These are phyloP conservation scores for Hypsizygus ulmarius DNA, from an alignment of 1,284 basidiomycete genomes.

Conservation along the genomic window DNA sequence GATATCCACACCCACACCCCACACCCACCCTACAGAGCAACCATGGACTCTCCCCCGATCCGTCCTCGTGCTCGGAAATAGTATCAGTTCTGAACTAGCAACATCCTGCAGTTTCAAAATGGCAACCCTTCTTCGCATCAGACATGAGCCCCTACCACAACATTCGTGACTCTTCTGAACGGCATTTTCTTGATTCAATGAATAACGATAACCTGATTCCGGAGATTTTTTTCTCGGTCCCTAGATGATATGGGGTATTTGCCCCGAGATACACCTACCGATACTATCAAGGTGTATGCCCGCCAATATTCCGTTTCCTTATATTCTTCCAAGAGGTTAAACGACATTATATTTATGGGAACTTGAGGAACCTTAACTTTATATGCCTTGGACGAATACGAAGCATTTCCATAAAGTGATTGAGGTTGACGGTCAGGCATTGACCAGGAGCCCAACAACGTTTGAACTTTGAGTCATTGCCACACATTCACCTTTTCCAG, in stretches of 20 bases:
- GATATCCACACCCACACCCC: background rate
- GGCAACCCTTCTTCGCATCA: slow-evolving; percentile 15
- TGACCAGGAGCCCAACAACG: too few relatives aligned
- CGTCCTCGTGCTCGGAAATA: background rate
- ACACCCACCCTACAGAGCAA: background rate
- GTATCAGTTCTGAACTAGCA: background rate
- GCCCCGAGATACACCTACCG: slow-evolving; percentile 6
- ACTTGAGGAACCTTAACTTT: too few relatives aligned
- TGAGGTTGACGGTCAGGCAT: too few relatives aligned
- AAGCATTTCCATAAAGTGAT: too few relatives aligned
- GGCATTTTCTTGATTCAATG: slow-evolving; percentile 15
- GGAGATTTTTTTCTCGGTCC: slow-evolving; percentile 12
- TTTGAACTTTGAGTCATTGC: too few relatives aligned
- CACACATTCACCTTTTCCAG: too few relatives aligned
- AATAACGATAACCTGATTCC: slow-evolving; percentile 14
- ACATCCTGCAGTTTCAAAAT: slow-evolving; percentile 1
- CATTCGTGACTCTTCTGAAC: slow-evolving; percentile 12
- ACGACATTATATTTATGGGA: too few relatives aligned
- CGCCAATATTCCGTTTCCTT: too few relatives aligned
- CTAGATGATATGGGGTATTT: slow-evolving; percentile 17
- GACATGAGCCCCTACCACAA: slow-evolving; percentile 14
- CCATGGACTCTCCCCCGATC: background rate
- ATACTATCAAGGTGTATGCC: background rate
- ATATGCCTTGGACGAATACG: too few relatives aligned
- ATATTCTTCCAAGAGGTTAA: too few relatives aligned